These are phyloP conservation scores for Grigorovia humatica DNA, from an alignment of 805 yeast genomes.

Conservation along the genomic window DNA sequence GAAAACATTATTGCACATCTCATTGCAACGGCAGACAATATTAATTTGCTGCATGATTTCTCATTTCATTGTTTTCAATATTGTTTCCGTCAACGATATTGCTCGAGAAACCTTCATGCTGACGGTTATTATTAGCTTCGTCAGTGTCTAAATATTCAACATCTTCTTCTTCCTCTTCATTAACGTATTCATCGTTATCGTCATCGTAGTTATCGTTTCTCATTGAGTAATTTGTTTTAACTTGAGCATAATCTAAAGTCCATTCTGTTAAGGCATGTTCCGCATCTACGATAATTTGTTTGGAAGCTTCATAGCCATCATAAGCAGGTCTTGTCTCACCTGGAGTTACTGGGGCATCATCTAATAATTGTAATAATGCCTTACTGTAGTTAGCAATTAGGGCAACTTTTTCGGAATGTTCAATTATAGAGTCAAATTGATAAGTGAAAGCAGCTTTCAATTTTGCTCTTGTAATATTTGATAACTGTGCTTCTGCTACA, in stretches of 20 bases:
- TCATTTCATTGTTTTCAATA: background rate
- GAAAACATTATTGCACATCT: too few species aligned
- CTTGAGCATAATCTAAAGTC: conserved; percentile 77
- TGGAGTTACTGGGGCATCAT: conserved; percentile 79
- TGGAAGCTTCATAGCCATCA: conserved; percentile 82
- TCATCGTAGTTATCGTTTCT: conserved; percentile 35
- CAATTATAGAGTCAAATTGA: conserved; percentile 78
- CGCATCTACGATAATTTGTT: conserved; percentile 78
- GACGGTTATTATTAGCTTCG: background rate
- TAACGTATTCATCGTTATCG: conserved; percentile 38
- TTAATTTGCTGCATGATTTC: too few species aligned
- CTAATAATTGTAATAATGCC: conserved; percentile 72
- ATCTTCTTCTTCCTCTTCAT: conserved; percentile 35
- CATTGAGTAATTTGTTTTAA: conserved; percentile 70
- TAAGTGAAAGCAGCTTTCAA: conserved; percentile 75
- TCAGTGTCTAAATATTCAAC: background rate
- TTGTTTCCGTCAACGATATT: background rate
- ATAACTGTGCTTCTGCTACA: conserved; percentile 86
- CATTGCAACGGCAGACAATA: too few species aligned
- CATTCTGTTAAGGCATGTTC: conserved; percentile 75
- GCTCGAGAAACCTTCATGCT: background rate
- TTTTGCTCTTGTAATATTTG: conserved; percentile 80
- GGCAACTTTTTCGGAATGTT: conserved; percentile 76
- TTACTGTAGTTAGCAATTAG: conserved; percentile 85
- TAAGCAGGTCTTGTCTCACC: conserved; percentile 88